Conservation (phyloP, 2,329 filamentous ascomycete genomes). For the Paraphaeosphaeria sporulosa region DNA sequence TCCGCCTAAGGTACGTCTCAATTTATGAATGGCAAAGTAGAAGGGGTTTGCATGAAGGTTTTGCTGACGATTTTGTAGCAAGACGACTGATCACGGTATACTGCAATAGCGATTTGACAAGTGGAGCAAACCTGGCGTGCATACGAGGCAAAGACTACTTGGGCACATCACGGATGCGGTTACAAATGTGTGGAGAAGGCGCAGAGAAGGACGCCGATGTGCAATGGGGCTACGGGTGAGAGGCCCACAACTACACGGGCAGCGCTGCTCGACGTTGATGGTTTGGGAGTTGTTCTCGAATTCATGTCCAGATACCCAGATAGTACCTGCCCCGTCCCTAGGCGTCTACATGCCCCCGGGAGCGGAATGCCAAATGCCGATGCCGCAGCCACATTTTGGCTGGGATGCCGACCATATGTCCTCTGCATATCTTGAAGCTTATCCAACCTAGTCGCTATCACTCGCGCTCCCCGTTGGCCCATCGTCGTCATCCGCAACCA, state of each 20-base stretch:
- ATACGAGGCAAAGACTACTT: no score
- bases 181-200: background rate
- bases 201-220: no score
- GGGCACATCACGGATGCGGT: background rate
- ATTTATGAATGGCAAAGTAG: background rate
- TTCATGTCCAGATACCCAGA: background rate
- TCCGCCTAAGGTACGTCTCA: constrained; percentile 64
- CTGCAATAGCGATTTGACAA: background rate
- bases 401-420: background rate
- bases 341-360: background rate
- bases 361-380: background rate
- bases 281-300: background rate
- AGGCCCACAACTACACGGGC: background rate
- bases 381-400: background rate
- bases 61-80: constrained; percentile 24
- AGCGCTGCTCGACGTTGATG: background rate
- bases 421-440: background rate
- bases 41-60: no score
- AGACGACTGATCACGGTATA: constrained; percentile 27
- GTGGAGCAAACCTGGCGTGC: background rate
- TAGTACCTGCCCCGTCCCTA: background rate
- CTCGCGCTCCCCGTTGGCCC: constrained; percentile 58
- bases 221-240: background rate
- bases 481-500: constrained; percentile 59
- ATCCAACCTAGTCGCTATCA: constrained; percentile 48